Evolutionary conservation across 257 asterid genomes (phyloP), one percentile per base, ranked within the genome.

Genomic region (Verbena officinalis): DNA sequence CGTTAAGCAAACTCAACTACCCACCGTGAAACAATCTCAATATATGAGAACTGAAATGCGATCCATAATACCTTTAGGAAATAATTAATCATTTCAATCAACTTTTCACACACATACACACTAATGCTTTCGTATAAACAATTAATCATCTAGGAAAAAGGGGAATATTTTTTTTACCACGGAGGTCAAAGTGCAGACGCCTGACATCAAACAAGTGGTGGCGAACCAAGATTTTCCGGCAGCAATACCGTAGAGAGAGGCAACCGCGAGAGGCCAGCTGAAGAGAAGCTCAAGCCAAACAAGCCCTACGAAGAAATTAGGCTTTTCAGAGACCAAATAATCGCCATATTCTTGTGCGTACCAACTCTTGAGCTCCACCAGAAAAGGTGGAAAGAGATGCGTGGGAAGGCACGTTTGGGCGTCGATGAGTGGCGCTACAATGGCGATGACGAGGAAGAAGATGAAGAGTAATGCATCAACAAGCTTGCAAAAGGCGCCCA

Each of bases 131-230:
- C n/a, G n/a, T n/a, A n/a, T n/a, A n/a, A n/a, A n/a, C n/a, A n/a
- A n/a, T n/a, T n/a, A n/a, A n/a, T n/a, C n/a, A n/a, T n/a, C n/a
- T n/a, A n/a, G n/a, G 19, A 19, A 38, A 10, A 9, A 17, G 11
- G 52, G 6, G 55, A 40, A 36, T 17, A 7, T 0, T n/a, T n/a
- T n/a, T n/a, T n/a, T 15, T 62, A 94, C 99, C 97, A 90, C 77
- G 51, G 86, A 22, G 55, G 92, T 80, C 48, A 84, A 56, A 71
- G 83, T 38, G 66, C 95, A 87, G 55, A 66, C 84, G 43, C 99
- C 99, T 76, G 81, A 90, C 19, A 90, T 57, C 95, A 90, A 82
- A 77, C 92, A 90, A 72, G 95, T 75, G 72, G 95, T 84, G 82
- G 70, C 74, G 61, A 83, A 44, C 99, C 99, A 94, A 22, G 97